These are phyloP conservation scores for Coniosporium apollinis DNA, from an alignment of 495 filamentous ascomycete genomes.

Conservation along the genomic window DNA sequence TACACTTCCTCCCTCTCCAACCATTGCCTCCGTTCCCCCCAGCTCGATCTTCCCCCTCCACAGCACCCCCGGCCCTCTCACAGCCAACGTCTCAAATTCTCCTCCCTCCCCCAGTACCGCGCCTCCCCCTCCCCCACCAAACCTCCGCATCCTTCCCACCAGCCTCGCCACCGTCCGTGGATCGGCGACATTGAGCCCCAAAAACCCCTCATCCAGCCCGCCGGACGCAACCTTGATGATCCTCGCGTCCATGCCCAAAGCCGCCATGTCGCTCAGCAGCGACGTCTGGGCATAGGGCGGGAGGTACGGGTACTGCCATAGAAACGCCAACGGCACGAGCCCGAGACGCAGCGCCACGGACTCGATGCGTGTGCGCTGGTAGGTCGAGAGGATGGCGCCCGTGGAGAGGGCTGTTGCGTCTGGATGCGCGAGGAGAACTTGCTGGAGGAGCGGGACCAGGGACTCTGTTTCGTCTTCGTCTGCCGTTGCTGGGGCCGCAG, in stretches of 20 bases:
- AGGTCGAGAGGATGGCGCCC: constrained; percentile 84
- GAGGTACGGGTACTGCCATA: constrained; percentile 82
- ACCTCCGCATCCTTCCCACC: constrained; percentile 46
- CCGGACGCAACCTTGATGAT: constrained; percentile 92
- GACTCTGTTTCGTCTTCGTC: constrained; percentile 70
- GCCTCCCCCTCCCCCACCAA: constrained; percentile 44
- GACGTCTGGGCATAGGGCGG: constrained; percentile 30
- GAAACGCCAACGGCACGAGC: constrained; percentile 61
- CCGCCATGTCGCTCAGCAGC: constrained; percentile 67
- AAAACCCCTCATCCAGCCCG: constrained; percentile 60
- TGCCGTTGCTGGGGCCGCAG: not conserved
- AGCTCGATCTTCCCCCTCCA: constrained; percentile 60
- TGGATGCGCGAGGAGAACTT: constrained; percentile 48
- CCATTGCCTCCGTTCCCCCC: constrained; percentile 30
- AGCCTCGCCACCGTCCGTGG: constrained; percentile 34
- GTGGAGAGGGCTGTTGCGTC: constrained; percentile 69
- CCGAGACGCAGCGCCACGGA: constrained; percentile 64
- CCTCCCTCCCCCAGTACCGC: constrained; percentile 82
- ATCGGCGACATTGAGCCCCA: constrained; percentile 68
- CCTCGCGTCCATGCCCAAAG: constrained; percentile 57
- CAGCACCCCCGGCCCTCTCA: constrained; percentile 56
- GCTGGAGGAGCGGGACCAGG: constrained; percentile 51
- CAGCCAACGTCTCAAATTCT: constrained; percentile 86
- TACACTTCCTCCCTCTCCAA: constrained; percentile 58
- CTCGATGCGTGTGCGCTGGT: constrained; percentile 89